Evolutionary conservation across 208 protist genomes (phyloP).

Genomic region (Paratrypanosoma confusum): DNA sequence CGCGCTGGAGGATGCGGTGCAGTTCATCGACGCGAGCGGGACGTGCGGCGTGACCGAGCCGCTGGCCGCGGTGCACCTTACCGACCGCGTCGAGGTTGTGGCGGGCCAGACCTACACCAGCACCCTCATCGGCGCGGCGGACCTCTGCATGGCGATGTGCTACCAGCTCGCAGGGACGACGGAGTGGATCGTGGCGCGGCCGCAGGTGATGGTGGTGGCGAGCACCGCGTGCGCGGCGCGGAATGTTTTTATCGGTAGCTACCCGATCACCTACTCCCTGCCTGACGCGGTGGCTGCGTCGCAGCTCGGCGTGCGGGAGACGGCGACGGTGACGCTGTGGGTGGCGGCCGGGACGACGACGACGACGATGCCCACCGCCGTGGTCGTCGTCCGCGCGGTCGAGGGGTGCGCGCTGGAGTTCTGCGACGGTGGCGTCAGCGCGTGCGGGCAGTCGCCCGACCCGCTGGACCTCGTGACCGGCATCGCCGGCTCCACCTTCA

Average conservation of each 20-base stretch:
- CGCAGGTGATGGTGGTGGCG: slow-evolving; percentile 5
- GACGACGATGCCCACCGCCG: slow-evolving; percentile 11
- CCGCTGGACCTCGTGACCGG: slow-evolving; percentile 36
- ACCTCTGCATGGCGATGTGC: slow-evolving; percentile 59
- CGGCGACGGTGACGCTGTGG: background rate
- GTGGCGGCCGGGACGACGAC: slow-evolving; percentile 6
- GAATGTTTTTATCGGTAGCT: slow-evolving; percentile 54
- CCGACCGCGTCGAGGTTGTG: slow-evolving; percentile 21
- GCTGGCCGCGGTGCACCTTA: slow-evolving; percentile 17
- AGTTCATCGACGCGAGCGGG: slow-evolving; percentile 24
- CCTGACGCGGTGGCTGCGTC: slow-evolving; percentile 8
- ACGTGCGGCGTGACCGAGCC: slow-evolving; percentile 14
- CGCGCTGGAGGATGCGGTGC: slow-evolving; percentile 27
- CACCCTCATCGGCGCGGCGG: slow-evolving; percentile 39
- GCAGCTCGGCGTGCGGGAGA: slow-evolving; percentile 8
- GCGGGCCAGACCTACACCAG: slow-evolving; percentile 36
- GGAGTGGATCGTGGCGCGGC: slow-evolving; percentile 38
- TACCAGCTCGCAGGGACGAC: slow-evolving; percentile 32
- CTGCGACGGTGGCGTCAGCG: slow-evolving; percentile 24
- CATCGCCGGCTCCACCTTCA: slow-evolving; percentile 9
- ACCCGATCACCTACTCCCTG: slow-evolving; percentile 42
- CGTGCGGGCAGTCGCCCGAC: slow-evolving; percentile 25
- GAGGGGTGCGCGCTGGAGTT: slow-evolving; percentile 41
- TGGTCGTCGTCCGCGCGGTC: slow-evolving; percentile 49
- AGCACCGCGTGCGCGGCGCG: slow-evolving; percentile 19